Base-by-base conservation (phyloP, 257 asterid species). In the Solanum pinnatisectum region DNA sequence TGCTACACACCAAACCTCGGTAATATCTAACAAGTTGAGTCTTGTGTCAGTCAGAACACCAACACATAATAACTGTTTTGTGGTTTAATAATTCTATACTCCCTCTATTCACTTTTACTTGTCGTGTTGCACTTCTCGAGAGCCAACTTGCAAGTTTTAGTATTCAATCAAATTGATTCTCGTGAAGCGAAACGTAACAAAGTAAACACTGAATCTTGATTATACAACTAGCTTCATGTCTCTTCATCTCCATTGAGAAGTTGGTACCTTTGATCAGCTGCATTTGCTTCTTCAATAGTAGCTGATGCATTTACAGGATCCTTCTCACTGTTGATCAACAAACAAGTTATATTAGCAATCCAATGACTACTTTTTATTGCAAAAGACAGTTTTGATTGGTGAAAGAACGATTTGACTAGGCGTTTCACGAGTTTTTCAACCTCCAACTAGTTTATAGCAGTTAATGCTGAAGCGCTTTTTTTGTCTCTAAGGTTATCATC, bases 191-290 rank as follows among this genome's bases (percentile, higher is more conserved):
- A 67, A 67, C 9, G 33, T 27, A 30, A 63, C 32, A 9, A 9
- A 63, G 71, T 63, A 63, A 63, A 23, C 56, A 46, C 56, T 46
- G 56, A 46, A 52, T 65, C 7, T 65, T 25, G 72, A n/a, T 65
- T 25, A 67, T 67, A 12, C 73, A 59, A 22, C 13, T 25, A 67
- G 35, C 35, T 56, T 56, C 65, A 56, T 56, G 2, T 20, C n/a
- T 92, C 93, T 83, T 83, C 96, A 33, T 90, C 95, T 83, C 86
- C 95, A 33, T 90, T 94, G 18, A 94, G 87, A 84, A 92, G 90
- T 77, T 39, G 25, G 33, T 90, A 88, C 8, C 90, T 89, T 27
- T 88, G 83, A 84, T 44, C 71, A 73, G 27, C 71, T 60, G 33
- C 88, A 86, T 18, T 85, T 70, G 86, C 88, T 70, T 90, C 90